Base-by-base conservation (phyloP, 176 grass and related monocot species). In the Typha latifolia region DNA sequence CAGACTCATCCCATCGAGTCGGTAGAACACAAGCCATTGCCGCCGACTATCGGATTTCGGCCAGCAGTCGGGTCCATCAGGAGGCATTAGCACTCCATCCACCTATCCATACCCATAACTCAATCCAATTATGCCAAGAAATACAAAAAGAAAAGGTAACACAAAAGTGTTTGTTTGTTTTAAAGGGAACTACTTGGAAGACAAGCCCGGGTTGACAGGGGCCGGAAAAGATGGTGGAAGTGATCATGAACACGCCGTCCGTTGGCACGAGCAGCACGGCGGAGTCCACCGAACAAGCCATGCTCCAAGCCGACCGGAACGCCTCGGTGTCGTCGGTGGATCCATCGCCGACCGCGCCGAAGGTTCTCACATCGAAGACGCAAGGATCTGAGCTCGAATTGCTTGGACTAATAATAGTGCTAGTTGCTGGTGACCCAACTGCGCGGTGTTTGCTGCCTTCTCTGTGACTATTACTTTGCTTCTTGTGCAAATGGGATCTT, bases 1-100 rank as follows among this genome's bases (percentile, higher is more conserved):
- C 66, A 96, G 68, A 10, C 84, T 85, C 73, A 96, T 51, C 19
- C 79, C 87, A 49, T 90, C 87, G 12, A 96, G 84, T 24, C 78
- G 56, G 67, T 86, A 73, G 79, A 96, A 96, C 32, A 90, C 53
- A 3, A 96, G 32, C 91, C 91, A 96, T 72, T 96, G 91, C 31
- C 80, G 87, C 56, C 72, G 85, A 70, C 78, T 96, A 84, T 96
- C 91, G 18, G 69, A 80, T 57, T 76, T 0, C 0, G 87, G 87
- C 91, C 91, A 96, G 82, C 82, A 87, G 12, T 87, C 70, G 15
- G 87, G 91, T 3, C 91, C 91, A 61, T 85, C 79, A 5, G 91
- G 91, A 3, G 91, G 87, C 81, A 87, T 86, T 56, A 87, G 37
- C 47, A 96, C 72, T 29, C 91, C 91, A 22, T 96, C 91, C 74